These are phyloP conservation scores for Podaxis pistillaris DNA, from an alignment of 768 basidiomycete genomes.

Conservation along the genomic window DNA sequence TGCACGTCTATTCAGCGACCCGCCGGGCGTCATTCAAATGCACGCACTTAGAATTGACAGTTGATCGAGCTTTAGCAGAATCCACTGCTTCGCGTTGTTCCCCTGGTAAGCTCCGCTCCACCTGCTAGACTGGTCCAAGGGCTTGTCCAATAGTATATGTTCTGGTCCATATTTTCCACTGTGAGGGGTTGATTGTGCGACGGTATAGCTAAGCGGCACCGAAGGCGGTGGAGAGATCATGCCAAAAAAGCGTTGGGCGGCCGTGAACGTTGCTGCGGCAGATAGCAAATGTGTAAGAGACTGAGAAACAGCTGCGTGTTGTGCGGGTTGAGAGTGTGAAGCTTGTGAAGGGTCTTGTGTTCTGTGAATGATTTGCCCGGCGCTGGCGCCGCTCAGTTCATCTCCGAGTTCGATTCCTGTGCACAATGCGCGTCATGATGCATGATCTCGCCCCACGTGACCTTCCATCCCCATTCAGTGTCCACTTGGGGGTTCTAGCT, in stretches of 20 bases:
- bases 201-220: constrained; percentile 42
- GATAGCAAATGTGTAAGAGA: not conserved
- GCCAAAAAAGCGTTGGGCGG: not conserved
- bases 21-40: constrained; percentile 16
- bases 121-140: constrained; percentile 63
- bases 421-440: not conserved
- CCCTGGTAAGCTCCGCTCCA: constrained; percentile 73
- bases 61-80: constrained; percentile 61
- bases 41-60: constrained; percentile 65
- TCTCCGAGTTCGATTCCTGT: not conserved
- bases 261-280: not conserved
- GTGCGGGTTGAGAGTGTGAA: not conserved
- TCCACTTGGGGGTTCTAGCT: not conserved
- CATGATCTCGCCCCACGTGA: not conserved
- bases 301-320: not conserved
- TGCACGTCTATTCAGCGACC: constrained; percentile 1
- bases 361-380: not conserved
- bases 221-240: constrained; percentile 19
- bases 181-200: constrained; percentile 65
- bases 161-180: constrained; percentile 68
- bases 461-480: not conserved
- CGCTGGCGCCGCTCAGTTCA: constrained; percentile 1
- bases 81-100: constrained; percentile 60
- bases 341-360: not conserved
- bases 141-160: constrained; percentile 65